phyloP scores from a whole-genome alignment of 2,329 filamentous ascomycete genomes.

The Nigrospora osmanthi region DNA sequence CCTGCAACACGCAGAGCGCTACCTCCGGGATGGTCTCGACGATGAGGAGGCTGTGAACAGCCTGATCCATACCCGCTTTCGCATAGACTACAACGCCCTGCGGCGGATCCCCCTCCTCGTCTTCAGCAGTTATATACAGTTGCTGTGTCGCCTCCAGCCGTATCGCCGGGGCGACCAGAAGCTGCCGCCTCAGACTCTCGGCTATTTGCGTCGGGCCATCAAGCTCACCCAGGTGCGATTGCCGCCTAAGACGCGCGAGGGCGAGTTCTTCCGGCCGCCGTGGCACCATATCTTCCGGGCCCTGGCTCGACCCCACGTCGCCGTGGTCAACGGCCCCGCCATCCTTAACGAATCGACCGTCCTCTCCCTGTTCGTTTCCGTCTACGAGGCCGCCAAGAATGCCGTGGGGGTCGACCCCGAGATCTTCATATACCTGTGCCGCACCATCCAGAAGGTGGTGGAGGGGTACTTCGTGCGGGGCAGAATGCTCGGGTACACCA shows the following conservation, averaged over 20 bases:
- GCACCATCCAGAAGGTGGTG: constrained; percentile 21
- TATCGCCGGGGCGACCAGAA: constrained; percentile 9
- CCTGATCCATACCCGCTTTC: no score
- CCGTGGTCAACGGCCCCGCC: constrained; percentile 14
- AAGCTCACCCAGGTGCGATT: constrained; percentile 20
- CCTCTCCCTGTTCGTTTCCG: constrained; percentile 21
- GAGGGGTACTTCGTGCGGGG: constrained; percentile 8
- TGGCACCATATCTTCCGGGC: constrained; percentile 34
- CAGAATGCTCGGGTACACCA: not conserved
- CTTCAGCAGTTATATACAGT: constrained; percentile 42
- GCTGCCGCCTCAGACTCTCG: constrained; percentile 11
- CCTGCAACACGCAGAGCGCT: constrained; percentile 36
- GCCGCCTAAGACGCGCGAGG: constrained; percentile 12
- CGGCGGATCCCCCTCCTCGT: constrained; percentile 22
- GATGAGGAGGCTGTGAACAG: constrained; percentile 8
- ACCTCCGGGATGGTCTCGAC: constrained; percentile 37
- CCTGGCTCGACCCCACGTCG: constrained; percentile 25
- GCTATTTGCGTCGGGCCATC: constrained; percentile 25
- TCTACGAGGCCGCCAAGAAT: constrained; percentile 18
- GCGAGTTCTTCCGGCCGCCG: constrained; percentile 24
- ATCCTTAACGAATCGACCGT: constrained; percentile 18
- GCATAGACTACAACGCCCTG: constrained; percentile 3
- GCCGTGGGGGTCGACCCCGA: constrained; percentile 23
- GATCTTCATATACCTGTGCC: constrained; percentile 27
- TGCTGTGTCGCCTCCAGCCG: constrained; percentile 37